Evolutionary conservation across 768 basidiomycete species (phyloP).

Genomic region (Leccinum pellstonianum): DNA sequence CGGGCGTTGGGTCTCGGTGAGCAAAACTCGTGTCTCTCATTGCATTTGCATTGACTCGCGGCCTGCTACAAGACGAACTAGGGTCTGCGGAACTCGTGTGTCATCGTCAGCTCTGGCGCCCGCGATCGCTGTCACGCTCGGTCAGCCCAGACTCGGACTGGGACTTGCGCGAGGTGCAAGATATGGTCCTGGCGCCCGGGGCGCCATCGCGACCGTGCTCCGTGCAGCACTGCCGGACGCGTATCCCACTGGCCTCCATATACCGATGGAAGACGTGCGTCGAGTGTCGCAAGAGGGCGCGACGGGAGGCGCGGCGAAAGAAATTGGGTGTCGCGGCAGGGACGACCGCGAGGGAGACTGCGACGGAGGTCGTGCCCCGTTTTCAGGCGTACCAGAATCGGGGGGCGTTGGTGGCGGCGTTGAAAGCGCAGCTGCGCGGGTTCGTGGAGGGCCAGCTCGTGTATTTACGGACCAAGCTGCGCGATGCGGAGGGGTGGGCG

Average conservation of each 20-base stretch:
- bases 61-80: conserved; percentile 6
- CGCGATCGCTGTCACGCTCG: conserved; percentile 6
- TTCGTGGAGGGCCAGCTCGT: conserved; percentile 27
- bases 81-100: neutral
- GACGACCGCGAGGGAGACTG: neutral
- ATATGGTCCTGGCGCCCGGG: no score
- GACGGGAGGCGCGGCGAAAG: conserved; percentile 5
- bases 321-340: neutral
- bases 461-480: conserved; percentile 22
- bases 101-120: conserved; percentile 7
- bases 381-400: conserved; percentile 24
- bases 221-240: conserved; percentile 33
- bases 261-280: conserved; percentile 43
- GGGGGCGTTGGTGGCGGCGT: conserved; percentile 12
- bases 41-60: conserved; percentile 12
- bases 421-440: conserved; percentile 15
- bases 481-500: neutral
- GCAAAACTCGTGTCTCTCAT: conserved; percentile 9
- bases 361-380: conserved; percentile 7
- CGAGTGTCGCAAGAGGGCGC: conserved; percentile 33
- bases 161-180: no score
- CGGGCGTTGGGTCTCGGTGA: conserved; percentile 7
- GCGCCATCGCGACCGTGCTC: conserved; percentile 38
- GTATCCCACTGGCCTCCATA: conserved; percentile 37
- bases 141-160: conserved; percentile 3